These are phyloP conservation scores for Pezicula neosporulosa DNA, from an alignment of 2,329 filamentous ascomycete species.

Conservation along the genomic window DNA sequence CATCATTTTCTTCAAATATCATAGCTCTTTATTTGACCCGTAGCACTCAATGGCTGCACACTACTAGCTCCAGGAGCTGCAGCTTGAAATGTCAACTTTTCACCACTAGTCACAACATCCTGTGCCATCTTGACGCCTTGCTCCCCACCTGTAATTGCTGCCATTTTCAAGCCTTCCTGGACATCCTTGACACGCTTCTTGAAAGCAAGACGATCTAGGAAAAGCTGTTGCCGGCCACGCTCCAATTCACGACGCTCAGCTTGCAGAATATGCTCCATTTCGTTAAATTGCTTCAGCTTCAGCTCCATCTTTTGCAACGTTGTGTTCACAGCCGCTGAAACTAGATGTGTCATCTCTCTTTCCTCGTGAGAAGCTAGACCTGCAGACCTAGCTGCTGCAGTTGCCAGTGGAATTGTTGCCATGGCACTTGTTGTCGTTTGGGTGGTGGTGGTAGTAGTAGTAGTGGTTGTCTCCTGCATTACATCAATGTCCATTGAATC, in stretches of 20 bases:
- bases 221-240: slow-evolving; percentile 85
- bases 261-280: slow-evolving; percentile 89
- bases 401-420: slow-evolving; percentile 78
- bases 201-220: slow-evolving; percentile 87
- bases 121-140: slow-evolving; percentile 31
- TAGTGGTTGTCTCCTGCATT: slow-evolving; percentile 44
- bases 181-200: slow-evolving; percentile 82
- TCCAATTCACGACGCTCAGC: slow-evolving; percentile 92
- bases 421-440: slow-evolving; percentile 49
- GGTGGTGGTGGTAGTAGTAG: slow-evolving; percentile 46
- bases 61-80: slow-evolving; percentile 34
- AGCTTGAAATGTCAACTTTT: slow-evolving; percentile 51
- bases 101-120: slow-evolving; percentile 28
- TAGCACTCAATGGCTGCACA: slow-evolving; percentile 52
- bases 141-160: slow-evolving; percentile 32
- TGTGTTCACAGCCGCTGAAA: slow-evolving; percentile 88
- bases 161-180: slow-evolving; percentile 67
- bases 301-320: slow-evolving; percentile 94
- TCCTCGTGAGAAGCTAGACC: slow-evolving; percentile 94
- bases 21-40: slow-evolving; percentile 48
- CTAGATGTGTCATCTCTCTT: slow-evolving; percentile 90
- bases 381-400: slow-evolving; percentile 80
- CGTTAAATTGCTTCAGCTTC: slow-evolving; percentile 93
- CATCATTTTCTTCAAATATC: slow-evolving; percentile 22
- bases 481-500: slow-evolving; percentile 65